Conservation (phyloP, 495 filamentous ascomycete genomes). For the Penicillium ucsense region DNA sequence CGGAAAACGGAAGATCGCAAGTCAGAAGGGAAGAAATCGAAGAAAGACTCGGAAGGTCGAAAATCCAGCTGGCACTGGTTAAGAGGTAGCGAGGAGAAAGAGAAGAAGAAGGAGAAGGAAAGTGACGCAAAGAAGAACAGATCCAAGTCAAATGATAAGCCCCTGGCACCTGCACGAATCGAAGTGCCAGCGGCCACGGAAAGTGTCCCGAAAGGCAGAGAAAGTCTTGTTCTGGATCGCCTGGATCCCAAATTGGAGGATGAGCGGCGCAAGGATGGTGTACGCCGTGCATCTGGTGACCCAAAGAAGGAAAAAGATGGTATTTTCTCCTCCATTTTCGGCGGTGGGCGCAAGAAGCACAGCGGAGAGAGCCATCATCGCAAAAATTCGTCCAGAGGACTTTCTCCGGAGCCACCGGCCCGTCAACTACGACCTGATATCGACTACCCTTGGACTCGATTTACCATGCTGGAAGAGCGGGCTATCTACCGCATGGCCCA, state of each 20-base stretch:
- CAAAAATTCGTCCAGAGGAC: slow-evolving; percentile 63
- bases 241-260: slow-evolving; percentile 66
- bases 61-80: slow-evolving; percentile 89
- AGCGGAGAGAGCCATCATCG: slow-evolving; percentile 49
- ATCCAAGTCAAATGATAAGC: slow-evolving; percentile 49
- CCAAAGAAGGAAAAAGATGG: slow-evolving; percentile 84
- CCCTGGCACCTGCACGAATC: slow-evolving; percentile 61
- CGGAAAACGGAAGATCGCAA: slow-evolving; percentile 55
- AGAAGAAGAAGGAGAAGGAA: slow-evolving; percentile 54
- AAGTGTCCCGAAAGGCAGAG: slow-evolving; percentile 54
- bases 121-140: slow-evolving; percentile 52
- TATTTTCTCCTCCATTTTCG: slow-evolving; percentile 83
- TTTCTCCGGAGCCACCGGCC: slow-evolving; percentile 72
- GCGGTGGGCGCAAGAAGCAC: slow-evolving; percentile 74
- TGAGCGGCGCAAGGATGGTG: slow-evolving; percentile 74
- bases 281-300: slow-evolving; percentile 59
- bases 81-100: slow-evolving; percentile 59
- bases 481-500: slow-evolving; percentile 98
- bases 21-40: slow-evolving; percentile 53
- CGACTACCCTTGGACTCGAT: slow-evolving; percentile 93
- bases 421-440: slow-evolving; percentile 69
- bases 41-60: slow-evolving; percentile 49
- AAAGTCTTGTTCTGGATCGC: slow-evolving; percentile 76
- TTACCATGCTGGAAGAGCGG: slow-evolving; percentile 89
- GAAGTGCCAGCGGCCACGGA: slow-evolving; percentile 82